Percentiles rank a stretch among this genome's conserved stretches.
These are phyloP conservation scores for Lathyrus tuberosus DNA, from an alignment of 306 rosid genomes.

Conservation along the genomic window DNA sequence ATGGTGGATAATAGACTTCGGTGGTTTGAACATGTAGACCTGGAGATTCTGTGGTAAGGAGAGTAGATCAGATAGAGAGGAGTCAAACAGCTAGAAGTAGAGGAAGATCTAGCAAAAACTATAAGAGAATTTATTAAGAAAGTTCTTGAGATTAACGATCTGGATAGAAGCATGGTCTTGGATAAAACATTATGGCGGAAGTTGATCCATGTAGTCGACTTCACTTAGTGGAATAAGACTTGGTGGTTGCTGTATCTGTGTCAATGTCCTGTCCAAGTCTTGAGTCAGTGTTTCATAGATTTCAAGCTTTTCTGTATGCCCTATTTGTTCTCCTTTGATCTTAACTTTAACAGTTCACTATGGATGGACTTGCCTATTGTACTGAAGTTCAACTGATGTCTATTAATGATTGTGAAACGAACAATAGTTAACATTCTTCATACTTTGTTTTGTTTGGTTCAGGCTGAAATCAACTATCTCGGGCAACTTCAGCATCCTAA, in stretches of 20 bases:
- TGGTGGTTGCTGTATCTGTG: neutral
- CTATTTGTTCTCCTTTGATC: conserved; percentile 1
- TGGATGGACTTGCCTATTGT: conserved; percentile 27
- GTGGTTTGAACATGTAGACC: too few relatives aligned
- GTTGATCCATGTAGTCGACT: too few relatives aligned
- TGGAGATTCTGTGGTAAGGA: too few relatives aligned
- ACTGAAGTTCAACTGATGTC: conserved; percentile 22
- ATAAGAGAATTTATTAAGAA: too few relatives aligned
- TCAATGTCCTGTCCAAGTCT: neutral
- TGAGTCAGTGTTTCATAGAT: neutral
- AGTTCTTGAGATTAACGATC: too few relatives aligned
- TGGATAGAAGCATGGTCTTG: too few relatives aligned
- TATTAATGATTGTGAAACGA: conserved; percentile 18
- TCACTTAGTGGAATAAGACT: too few relatives aligned
- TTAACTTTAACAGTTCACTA: conserved; percentile 6
- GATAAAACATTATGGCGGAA: too few relatives aligned
- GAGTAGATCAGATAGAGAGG: too few relatives aligned
- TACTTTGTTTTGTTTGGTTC: conserved; percentile 31
- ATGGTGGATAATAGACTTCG: too few relatives aligned
- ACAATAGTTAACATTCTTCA: conserved; percentile 23
- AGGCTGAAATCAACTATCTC: conserved; percentile 96
- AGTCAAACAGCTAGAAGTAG: too few relatives aligned
- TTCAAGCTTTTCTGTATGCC: neutral
- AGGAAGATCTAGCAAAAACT: too few relatives aligned
- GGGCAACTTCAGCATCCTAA: conserved; percentile 91